phyloP scores from a whole-genome alignment of 768 basidiomycete species.

The Calocybe cyanea region DNA sequence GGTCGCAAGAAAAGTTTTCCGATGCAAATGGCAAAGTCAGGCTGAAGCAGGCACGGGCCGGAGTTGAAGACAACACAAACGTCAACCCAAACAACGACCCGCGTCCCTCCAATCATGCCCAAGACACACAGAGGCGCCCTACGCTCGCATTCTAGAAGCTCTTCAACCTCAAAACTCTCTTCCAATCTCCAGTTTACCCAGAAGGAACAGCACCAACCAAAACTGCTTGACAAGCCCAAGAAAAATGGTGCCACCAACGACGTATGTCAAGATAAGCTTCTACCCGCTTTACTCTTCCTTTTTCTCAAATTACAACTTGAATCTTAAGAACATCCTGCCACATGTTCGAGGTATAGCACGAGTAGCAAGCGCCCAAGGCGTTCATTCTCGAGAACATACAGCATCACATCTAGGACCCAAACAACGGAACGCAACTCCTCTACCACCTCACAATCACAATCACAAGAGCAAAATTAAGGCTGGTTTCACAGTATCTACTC shows the following conservation, averaged over 20 bases:
- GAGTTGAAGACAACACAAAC: conserved; percentile 1
- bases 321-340: conserved; percentile 16
- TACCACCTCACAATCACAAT: too few species aligned
- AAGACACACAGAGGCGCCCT: conserved; percentile 47
- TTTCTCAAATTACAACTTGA: background rate
- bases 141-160: conserved; percentile 61
- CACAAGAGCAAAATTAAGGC: conserved; percentile 35
- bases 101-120: conserved; percentile 38
- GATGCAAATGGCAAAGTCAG: too few species aligned
- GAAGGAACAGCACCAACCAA: conserved; percentile 46
- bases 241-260: conserved; percentile 42
- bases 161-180: conserved; percentile 57
- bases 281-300: conserved; percentile 12
- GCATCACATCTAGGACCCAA: conserved; percentile 17
- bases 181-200: conserved; percentile 67
- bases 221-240: conserved; percentile 50
- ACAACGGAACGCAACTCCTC: conserved; percentile 19
- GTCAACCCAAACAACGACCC: conserved; percentile 9
- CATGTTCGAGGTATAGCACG: conserved; percentile 25
- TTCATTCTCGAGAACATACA: conserved; percentile 30
- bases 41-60: conserved; percentile 14
- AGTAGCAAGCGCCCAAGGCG: conserved; percentile 32
- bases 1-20: conserved; percentile 1
- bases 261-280: conserved; percentile 30
- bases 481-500: conserved; percentile 58